Evolutionary conservation across 129 eudicot species (phyloP), one percentile per base, ranked within the genome.

Genomic region (Saposhnikovia divaricata): DNA sequence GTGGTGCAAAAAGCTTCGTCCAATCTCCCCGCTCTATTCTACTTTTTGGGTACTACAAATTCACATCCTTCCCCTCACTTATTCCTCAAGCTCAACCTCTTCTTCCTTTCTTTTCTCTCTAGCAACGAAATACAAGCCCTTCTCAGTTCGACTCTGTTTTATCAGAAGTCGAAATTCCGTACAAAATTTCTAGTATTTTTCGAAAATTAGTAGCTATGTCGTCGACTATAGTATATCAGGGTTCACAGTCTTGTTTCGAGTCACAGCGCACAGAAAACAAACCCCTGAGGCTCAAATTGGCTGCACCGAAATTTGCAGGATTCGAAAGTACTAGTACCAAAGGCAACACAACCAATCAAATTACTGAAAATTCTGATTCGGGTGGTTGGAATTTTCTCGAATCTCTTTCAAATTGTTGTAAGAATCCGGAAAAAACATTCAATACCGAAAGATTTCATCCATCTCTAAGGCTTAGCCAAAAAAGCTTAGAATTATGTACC

Each of bases 401-500:
- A 74, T 75, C 83, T 27, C 86, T 83, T 19, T 79, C 89, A 4
- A 70, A 53, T 47, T 6, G 75, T 45, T 51, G 82, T 8, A 79
- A 81, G 13, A 75, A 31, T 38, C 78, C 79, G 63, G 44, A 82
- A 65, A 77, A 72, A 5, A 63, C 53, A 70, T 63, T 72, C 47
- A 34, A 76, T 5, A 5, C 53, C 12, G 82, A 86, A 39, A 48
- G 38, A 80, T 21, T 81, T 15, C 83, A 84, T 47, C 44, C 83
- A 39, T 70, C 76, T 14, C 44, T 76, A 14, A 85, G 66, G 76
- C 89, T 94, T 19, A 91, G 92, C 73, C 84, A 89, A 11, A 81
- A 85, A 48, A 91, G 96, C 89, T 86, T 94, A 51, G 86, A 88
- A 77, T 65, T 94, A 65, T 94, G 98, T 82, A 94, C 98, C 4